Evolutionary conservation across 441 rosid genomes (phyloP).

Genomic region (Populus tomentosa): DNA sequence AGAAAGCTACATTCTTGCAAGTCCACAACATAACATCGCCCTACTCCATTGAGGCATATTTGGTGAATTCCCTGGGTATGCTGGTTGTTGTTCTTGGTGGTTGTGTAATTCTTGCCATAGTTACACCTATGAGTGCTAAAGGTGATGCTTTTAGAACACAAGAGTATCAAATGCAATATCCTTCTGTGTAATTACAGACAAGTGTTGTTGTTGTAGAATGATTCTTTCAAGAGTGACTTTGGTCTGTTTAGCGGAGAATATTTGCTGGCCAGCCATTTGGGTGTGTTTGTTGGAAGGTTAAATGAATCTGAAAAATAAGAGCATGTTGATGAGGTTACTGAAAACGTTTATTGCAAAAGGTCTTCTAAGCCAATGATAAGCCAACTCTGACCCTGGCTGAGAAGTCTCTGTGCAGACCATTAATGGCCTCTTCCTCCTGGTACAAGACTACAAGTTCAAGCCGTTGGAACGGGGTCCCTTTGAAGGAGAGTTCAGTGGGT

Average conservation of each 20-base stretch:
- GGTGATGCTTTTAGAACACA: slow-evolving; percentile 21
- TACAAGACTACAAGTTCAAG: neutral
- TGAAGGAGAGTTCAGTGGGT: too few species aligned
- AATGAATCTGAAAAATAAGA: neutral
- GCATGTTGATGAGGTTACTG: neutral
- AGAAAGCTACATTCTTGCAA: slow-evolving; percentile 75
- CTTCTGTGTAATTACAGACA: neutral
- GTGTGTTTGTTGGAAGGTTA: neutral
- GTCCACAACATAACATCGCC: slow-evolving; percentile 50
- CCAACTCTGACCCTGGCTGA: neutral
- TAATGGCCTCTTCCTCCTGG: neutral
- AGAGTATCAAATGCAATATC: neutral
- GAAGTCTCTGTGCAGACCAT: neutral
- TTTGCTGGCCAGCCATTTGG: neutral
- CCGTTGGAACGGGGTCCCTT: neutral
- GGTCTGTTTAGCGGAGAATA: neutral
- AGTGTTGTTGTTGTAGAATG: neutral
- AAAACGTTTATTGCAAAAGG: neutral
- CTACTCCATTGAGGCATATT: slow-evolving; percentile 62
- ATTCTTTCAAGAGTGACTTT: neutral
- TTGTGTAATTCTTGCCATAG: slow-evolving; percentile 49
- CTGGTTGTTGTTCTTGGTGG: slow-evolving; percentile 63
- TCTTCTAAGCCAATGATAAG: neutral
- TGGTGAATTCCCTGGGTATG: slow-evolving; percentile 63
- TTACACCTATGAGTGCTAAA: slow-evolving; percentile 44